A percentile compares a stretch with the other conserved stretches of the same genome.
phyloP scores from a whole-genome alignment of 352 stramenopile species.

The Phytopythium vexans region DNA sequence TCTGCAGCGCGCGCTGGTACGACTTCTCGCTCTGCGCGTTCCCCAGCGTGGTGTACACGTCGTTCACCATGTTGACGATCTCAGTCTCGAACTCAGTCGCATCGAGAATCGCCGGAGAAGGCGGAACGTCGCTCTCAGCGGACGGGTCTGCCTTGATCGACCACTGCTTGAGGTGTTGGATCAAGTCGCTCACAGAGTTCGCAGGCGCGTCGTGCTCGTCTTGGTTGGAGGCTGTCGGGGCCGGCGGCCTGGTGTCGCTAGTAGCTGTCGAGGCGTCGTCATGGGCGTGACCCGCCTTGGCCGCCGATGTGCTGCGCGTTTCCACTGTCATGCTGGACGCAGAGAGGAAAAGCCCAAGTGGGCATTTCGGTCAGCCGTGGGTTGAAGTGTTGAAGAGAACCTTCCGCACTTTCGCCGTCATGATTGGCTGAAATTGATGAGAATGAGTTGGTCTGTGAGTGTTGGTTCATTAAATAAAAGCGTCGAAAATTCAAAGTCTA shows the following conservation, averaged over 20 bases:
- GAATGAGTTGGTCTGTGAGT: neutral
- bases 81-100: constrained; percentile 5
- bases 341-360: neutral
- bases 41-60: constrained; percentile 26
- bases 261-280: too few relatives aligned
- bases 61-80: constrained; percentile 11
- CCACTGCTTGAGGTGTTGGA: constrained; percentile 2
- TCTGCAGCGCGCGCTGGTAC: constrained; percentile 30
- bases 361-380: neutral
- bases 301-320: neutral
- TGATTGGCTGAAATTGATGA: neutral
- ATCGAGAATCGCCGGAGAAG: neutral
- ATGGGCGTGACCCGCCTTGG: too few relatives aligned
- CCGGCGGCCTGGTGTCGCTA: neutral
- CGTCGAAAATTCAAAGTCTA: too few relatives aligned
- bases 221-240: constrained; percentile 2
- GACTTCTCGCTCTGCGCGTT: constrained; percentile 31
- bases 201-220: neutral
- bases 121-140: neutral
- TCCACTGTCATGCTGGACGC: neutral
- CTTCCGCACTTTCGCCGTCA: neutral
- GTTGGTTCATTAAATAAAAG: too few relatives aligned
- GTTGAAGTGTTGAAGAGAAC: constrained; percentile 1
- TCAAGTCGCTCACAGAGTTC: constrained; percentile 5
- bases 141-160: constrained; percentile 1